These are phyloP conservation scores for Erysimum pusillum DNA, from an alignment of 441 rosid species.

Conservation along the genomic window DNA sequence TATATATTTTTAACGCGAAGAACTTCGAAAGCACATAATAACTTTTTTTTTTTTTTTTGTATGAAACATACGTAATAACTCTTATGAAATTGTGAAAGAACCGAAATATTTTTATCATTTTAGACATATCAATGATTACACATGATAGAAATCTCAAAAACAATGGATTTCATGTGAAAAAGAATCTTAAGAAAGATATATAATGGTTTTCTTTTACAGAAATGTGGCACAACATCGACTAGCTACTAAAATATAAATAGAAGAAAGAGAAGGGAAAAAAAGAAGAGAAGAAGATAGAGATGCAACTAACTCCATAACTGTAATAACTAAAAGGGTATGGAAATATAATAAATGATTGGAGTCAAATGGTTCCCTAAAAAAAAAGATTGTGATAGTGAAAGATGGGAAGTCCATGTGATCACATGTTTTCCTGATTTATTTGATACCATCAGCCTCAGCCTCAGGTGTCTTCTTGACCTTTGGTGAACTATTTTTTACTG, in stretches of 20 bases:
- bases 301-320: constrained; percentile 52
- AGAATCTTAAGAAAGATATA: neutral
- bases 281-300: constrained; percentile 28
- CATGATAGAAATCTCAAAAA: neutral
- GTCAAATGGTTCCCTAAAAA: constrained; percentile 44
- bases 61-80: neutral
- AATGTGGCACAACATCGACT: constrained; percentile 24
- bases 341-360: constrained; percentile 64
- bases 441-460: constrained; percentile 43
- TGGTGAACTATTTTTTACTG: constrained; percentile 24
- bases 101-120: neutral
- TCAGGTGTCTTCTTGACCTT: constrained; percentile 48
- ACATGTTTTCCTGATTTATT: constrained; percentile 54
- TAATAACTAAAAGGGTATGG: constrained; percentile 59
- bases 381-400: constrained; percentile 43
- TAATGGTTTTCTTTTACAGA: neutral
- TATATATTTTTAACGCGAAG: neutral
- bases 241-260: neutral
- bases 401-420: constrained; percentile 66
- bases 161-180: neutral
- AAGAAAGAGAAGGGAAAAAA: constrained; percentile 17
- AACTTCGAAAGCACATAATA: neutral
- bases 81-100: neutral
- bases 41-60: neutral
- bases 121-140: neutral